Base-by-base conservation (phyloP, 2,329 filamentous ascomycete species). In the Neonectria neomacrospora region DNA sequence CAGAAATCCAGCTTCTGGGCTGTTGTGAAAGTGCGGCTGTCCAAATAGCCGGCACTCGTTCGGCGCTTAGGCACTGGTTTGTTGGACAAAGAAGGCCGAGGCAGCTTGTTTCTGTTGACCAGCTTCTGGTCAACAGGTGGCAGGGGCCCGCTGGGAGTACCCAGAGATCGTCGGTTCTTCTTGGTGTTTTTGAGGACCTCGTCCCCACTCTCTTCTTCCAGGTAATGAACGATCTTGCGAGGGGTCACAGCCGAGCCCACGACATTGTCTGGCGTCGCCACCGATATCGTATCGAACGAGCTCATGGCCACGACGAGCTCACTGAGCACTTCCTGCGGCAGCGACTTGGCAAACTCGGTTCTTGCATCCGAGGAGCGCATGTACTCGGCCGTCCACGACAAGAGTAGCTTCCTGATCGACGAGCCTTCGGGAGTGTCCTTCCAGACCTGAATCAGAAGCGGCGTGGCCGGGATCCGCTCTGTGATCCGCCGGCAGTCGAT, bases 241-340 rank as follows among this genome's bases (percentile, higher is more conserved):
- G 73, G 71, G 61, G 65, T 71, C 45, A 51, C 63, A n/a, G 70
- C 39, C 3, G 72, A 59, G 11, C 67, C 44, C 18, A 48, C 61
- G 18, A 57, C 30, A 14, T 68, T 18, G 5, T 71, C 65, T 37
- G 75, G n/a, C 16, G 37, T 67, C 30, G 50, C 58, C 5, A 60
- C 50, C 8, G 66, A 6, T 42, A 34, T 45, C 14, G 34, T 42
- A 23, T 86, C 82, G 60, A 87, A 77, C 20, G 85, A 83, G 73
- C 85, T 88, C 86, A 90, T 88, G 12, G 84, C 80, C 2, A 90
- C 82, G 0, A 90, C 87, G 6, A 90, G 80, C 74, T 89, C 87
- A 65, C 85, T 88, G 7, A 90, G 77, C 1, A 90, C 85, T 68
- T 88, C 86, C 65, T 89, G 85, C 0, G 88, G 87, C 3, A 90